These are phyloP conservation scores for Komagataella ulmi DNA, from an alignment of 805 yeast genomes.

Conservation along the genomic window DNA sequence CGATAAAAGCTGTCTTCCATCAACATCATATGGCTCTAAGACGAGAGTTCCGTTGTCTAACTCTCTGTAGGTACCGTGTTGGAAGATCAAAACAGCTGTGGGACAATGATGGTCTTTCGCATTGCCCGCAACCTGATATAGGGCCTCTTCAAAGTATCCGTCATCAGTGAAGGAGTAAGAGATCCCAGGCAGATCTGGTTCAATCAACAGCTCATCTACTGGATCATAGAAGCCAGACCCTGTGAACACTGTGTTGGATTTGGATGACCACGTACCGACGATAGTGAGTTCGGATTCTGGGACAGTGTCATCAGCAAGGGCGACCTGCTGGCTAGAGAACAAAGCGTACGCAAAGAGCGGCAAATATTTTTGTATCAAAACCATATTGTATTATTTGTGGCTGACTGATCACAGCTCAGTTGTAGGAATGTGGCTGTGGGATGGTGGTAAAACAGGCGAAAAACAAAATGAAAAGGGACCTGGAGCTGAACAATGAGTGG, in stretches of 20 bases:
- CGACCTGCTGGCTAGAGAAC: neutral
- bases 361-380: neutral
- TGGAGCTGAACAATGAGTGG: neutral
- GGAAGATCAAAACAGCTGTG: slow-evolving; percentile 67
- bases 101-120: slow-evolving; percentile 73
- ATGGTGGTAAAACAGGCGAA: neutral
- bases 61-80: slow-evolving; percentile 74
- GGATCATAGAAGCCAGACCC: slow-evolving; percentile 97
- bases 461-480: neutral
- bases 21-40: slow-evolving; percentile 67
- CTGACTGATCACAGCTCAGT: neutral
- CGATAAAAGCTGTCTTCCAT: slow-evolving; percentile 84
- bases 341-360: neutral
- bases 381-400: neutral
- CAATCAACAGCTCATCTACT: slow-evolving; percentile 83
- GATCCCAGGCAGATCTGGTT: slow-evolving; percentile 92
- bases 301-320: neutral
- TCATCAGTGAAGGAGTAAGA: slow-evolving; percentile 88
- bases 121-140: slow-evolving; percentile 65
- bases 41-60: slow-evolving; percentile 52
- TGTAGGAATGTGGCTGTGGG: neutral
- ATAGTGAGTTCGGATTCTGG: slow-evolving; percentile 13
- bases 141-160: slow-evolving; percentile 84
- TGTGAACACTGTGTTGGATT: slow-evolving; percentile 87
- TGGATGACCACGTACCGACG: slow-evolving; percentile 92